Base-by-base conservation (phyloP, 257 asterid species). In the Gentiana straminea region DNA sequence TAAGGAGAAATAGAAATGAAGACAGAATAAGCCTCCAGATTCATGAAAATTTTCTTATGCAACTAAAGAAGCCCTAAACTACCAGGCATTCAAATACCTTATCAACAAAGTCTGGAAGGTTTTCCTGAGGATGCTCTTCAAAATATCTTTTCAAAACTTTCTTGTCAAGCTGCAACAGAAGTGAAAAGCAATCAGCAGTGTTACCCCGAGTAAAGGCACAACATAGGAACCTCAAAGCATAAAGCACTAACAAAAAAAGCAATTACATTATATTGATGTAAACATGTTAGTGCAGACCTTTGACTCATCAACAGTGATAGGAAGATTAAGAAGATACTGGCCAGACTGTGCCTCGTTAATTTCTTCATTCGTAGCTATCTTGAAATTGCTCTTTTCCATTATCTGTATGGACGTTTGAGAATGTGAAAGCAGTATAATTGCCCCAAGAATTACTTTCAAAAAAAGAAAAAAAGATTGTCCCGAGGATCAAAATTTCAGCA, bases 251-350 rank as follows among this genome's bases (percentile, higher is more conserved):
- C 37, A 2, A 4, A 34, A 51, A 11, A 48, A 0, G 8, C n/a
- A 51, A 44, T 4, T n/a, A 32, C 12, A 2, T 46, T 5, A 7
- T 1, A 44, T 51, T 32, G 3, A 39, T 0, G 8, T 39, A 39
- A 39, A 39, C 45, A 39, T 1, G 50, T 45, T 64, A 34, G 35
- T 58, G 61, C 64, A 58, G 51, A 87, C 98, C 97, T 91, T 91
- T 52, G 94, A 81, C 59, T 85, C 97, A 74, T 91, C 97, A 39
- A 91, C 97, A 44, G 80, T 59, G 61, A 91, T 91, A 46, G 98
- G 98, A 73, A 91, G 95, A 77, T 91, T 81, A 58, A 91, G 87
- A 56, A 91, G 98, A 83, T 91, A 91, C 58, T 91, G 94, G 58
- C 95, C 98, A 0, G 94, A 81, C 13, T 71, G 94, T 43, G 98